Evolutionary conservation across 345 rosid genomes (phyloP).

Genomic region (Rhizophora mangle): DNA sequence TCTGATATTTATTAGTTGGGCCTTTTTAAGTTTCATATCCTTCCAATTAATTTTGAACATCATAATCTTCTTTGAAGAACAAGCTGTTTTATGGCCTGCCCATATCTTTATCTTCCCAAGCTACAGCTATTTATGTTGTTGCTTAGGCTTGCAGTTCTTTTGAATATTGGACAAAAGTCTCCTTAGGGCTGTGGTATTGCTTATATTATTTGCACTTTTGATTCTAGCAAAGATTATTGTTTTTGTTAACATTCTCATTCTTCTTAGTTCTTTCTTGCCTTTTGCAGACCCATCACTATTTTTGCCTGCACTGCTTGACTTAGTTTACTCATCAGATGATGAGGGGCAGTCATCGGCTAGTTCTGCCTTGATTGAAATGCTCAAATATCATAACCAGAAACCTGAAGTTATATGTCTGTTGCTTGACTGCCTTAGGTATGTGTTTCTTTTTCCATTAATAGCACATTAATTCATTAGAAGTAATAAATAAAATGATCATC

Average conservation of each 20-base stretch:
- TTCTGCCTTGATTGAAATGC: constrained; percentile 54
- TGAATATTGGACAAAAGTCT: no score
- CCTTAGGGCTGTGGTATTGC: no score
- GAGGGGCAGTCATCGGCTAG: constrained; percentile 41
- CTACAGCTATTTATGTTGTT: no score
- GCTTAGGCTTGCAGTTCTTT: no score
- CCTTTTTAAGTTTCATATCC: not conserved
- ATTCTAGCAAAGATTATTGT: not conserved
- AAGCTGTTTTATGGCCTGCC: no score
- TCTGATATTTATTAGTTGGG: not conserved
- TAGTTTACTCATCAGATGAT: constrained; percentile 51
- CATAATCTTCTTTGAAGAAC: no score
- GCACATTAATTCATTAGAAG: not conserved
- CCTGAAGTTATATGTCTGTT: constrained; percentile 63
- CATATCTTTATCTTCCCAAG: no score
- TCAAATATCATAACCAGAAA: constrained; percentile 53
- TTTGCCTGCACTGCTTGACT: constrained; percentile 57
- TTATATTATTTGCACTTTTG: no score
- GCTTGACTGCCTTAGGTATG: constrained; percentile 77
- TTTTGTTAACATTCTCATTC: constrained; percentile 13
- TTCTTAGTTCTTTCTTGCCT: constrained; percentile 14
- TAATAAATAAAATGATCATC: not conserved
- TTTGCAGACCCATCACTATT: constrained; percentile 66
- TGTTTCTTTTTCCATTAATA: constrained; percentile 3
- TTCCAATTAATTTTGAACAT: no score